Percentiles rank a stretch among this genome's conserved stretches.
Conservation (phyloP, 768 basidiomycete species). For the Galerina marginata region DNA sequence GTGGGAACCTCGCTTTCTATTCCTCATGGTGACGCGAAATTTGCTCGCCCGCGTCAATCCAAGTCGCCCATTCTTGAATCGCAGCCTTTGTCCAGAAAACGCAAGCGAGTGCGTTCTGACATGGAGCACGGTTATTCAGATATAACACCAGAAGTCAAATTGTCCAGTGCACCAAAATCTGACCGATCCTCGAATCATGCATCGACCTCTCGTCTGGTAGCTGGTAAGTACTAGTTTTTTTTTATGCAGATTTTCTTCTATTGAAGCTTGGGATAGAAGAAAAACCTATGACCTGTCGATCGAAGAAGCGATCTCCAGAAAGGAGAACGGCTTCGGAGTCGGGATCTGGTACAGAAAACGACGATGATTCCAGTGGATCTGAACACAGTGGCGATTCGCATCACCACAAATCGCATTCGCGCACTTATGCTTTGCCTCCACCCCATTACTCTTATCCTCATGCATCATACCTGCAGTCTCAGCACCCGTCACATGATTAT, state of each 20-base stretch:
- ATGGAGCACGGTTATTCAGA: neutral
- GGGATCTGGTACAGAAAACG: constrained; percentile 9
- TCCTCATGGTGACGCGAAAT: neutral
- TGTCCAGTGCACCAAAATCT: neutral
- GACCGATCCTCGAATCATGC: neutral
- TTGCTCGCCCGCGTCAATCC: neutral
- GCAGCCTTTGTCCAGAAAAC: constrained; percentile 4
- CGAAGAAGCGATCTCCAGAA: constrained; percentile 11
- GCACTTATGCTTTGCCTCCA: neutral
- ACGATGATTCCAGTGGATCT: constrained; percentile 15
- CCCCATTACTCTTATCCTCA: constrained; percentile 27
- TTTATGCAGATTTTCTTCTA: neutral
- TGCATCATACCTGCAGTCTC: constrained; percentile 24
- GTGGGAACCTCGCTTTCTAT: neutral
- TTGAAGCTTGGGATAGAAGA: neutral
- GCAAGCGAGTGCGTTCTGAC: constrained; percentile 11
- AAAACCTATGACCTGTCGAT: neutral
- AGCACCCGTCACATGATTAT: constrained; percentile 30
- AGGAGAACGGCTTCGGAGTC: constrained; percentile 4
- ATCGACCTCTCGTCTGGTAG: neutral
- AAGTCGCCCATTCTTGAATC: neutral
- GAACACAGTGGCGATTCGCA: constrained; percentile 2
- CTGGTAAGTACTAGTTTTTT: neutral
- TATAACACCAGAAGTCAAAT: neutral
- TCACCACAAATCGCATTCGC: constrained; percentile 1